A percentile compares a stretch with the other conserved stretches of the same genome.
Conservation (phyloP, 192 early-diverging fungal genomes). For the Coemansia sp. region DNA sequence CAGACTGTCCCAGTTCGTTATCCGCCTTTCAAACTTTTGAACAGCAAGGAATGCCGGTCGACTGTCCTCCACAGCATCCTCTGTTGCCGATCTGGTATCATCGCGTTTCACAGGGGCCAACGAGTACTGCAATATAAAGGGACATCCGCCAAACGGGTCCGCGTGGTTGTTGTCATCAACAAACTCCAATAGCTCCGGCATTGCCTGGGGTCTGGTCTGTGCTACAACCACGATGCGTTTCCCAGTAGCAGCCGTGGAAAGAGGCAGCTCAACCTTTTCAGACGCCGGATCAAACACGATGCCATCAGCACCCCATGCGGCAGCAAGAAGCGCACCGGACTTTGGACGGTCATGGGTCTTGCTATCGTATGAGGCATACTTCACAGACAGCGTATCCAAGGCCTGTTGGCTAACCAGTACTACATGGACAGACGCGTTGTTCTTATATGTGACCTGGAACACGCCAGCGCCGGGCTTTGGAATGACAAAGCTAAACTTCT, state of each 20-base stretch:
- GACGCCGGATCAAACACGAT: conserved; percentile 9
- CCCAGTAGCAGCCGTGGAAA: not conserved
- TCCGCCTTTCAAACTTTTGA: conserved; percentile 34
- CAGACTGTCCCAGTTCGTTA: conserved; percentile 41
- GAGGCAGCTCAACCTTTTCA: conserved; percentile 14
- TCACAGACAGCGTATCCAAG: conserved; percentile 38
- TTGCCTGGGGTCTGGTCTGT: conserved; percentile 14
- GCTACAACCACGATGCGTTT: conserved; percentile 20
- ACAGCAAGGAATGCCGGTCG: conserved; percentile 3
- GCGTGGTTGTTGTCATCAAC: not conserved
- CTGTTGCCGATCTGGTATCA: not conserved
- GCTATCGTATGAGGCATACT: conserved; percentile 17
- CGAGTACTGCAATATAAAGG: conserved; percentile 29
- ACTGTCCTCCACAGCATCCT: not conserved
- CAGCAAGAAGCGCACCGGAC: conserved; percentile 7
- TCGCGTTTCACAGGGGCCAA: not conserved
- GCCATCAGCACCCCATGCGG: conserved; percentile 44
- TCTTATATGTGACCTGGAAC: conserved; percentile 6
- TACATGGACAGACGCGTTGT: conserved; percentile 19
- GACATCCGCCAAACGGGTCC: conserved; percentile 3
- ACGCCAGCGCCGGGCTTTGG: conserved; percentile 39
- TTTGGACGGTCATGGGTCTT: not conserved
- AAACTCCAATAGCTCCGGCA: not conserved
- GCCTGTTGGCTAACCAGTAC: conserved; percentile 28
- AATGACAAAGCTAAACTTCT: conserved; percentile 50